Base-by-base conservation (phyloP, 352 stramenopile genomes). In the Phytophthora ohioensis region DNA sequence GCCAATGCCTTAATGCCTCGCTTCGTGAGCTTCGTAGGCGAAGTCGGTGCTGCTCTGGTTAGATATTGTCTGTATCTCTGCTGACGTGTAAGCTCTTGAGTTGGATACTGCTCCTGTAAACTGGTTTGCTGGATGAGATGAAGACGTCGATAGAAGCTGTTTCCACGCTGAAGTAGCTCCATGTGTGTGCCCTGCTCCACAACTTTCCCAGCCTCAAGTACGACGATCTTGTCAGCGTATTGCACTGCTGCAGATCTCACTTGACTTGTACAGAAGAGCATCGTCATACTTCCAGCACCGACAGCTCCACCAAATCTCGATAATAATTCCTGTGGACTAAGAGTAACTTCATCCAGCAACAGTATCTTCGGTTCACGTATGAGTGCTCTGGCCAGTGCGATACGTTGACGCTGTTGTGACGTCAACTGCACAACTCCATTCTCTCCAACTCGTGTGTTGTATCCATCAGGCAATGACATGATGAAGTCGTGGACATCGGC, bases 231-330 rank as follows among this genome's bases (percentile, higher is more conserved):
- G 67, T 94, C 76, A 7, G 76, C 69, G 34, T 71, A 74, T 3
- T 83, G 80, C n/a, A 94, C 71, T 0, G 74, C 72, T 13, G 64
- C 45, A 35, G 80, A 80, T n/a, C 57, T 94, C 30, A 99, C 76
- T 11, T 97, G 85, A 74, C 99, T 95, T 0, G 97, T 97, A 64
- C 98, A 97, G 51, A 98, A 46, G 4, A 85, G 17, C 67, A 75
- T 78, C 2, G 71, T 99, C 32, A 84, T 76, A 13, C 72, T 78
- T 3, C 71, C 47, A 61, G 55, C 61, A 7, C 76, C 39, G 27
- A 68, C 17, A 35, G 68, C 64, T 55, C 71, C 69, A 75, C 77
- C 38, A 78, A 73, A 57, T 57, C 70, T 97, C 86, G 39, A 97
- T 52, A 58, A 78, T 82, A 72, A 60, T 83, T 62, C 69, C 31